Percentiles rank a stretch among this genome's conserved stretches.
Evolutionary conservation across 2,329 filamentous ascomycete species (phyloP).

Genomic region (Purpureocillium lavendulum): DNA sequence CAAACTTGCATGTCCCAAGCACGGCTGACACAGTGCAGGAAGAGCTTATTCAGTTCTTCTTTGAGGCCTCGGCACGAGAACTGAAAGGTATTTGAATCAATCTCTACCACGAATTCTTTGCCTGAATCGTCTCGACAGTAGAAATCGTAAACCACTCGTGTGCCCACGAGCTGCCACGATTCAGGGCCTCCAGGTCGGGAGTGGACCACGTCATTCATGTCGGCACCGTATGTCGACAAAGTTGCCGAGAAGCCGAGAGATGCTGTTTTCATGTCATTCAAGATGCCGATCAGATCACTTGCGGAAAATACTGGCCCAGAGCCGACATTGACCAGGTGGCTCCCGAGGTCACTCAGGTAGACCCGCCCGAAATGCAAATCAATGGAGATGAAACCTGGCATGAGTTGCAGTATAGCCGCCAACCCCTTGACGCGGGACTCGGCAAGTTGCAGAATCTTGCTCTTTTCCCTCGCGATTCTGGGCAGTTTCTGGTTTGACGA

Average conservation of each 20-base stretch:
- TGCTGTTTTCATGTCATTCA: slow-evolving; percentile 1
- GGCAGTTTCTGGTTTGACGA: background rate
- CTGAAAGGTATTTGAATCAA: slow-evolving; percentile 16
- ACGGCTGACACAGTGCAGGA: slow-evolving; percentile 19
- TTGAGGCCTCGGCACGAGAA: slow-evolving; percentile 11
- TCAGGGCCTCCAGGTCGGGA: slow-evolving; percentile 6
- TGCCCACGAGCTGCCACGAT: slow-evolving; percentile 11
- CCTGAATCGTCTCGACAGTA: slow-evolving; percentile 9
- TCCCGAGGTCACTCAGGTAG: slow-evolving; percentile 14
- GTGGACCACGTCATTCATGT: slow-evolving; percentile 13
- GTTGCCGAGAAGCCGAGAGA: slow-evolving; percentile 17
- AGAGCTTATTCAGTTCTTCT: slow-evolving; percentile 13
- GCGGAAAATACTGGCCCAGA: slow-evolving; percentile 10
- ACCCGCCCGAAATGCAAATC: slow-evolving; percentile 19
- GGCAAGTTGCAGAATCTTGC: slow-evolving; percentile 6
- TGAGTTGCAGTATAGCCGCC: slow-evolving; percentile 11
- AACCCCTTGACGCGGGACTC: slow-evolving; percentile 8
- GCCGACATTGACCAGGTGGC: slow-evolving; percentile 11
- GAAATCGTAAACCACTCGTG: slow-evolving; percentile 17
- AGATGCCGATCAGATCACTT: slow-evolving; percentile 7
- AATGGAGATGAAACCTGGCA: slow-evolving; percentile 15
- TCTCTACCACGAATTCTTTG: slow-evolving; percentile 12
- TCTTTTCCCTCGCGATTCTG: background rate
- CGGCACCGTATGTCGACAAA: slow-evolving; percentile 16
- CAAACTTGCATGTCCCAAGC: slow-evolving; percentile 23